Base-by-base conservation (phyloP, 1,284 basidiomycete genomes). In the Sanghuangporus baumii region DNA sequence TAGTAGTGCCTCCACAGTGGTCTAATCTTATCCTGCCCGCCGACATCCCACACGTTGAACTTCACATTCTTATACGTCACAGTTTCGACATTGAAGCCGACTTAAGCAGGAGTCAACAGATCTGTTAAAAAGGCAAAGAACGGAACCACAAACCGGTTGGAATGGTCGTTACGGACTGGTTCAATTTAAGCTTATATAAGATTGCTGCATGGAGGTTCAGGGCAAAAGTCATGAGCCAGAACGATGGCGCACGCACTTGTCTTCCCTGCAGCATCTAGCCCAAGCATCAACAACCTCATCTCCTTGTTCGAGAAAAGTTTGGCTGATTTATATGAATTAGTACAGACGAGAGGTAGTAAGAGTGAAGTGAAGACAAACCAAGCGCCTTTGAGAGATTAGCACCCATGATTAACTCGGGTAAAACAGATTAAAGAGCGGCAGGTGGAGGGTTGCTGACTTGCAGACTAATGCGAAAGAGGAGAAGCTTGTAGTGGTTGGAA, bases 51-150 rank as follows among this genome's bases (percentile, higher is more conserved):
- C 26, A 99, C 97, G 71, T 97, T 99, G 83, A 99, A 99, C 74
- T 96, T 97, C 73, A 99, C 96, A 72, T 99, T 99, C 85, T 98
- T 98, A 81, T 99, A 99, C 68, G 96, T 97, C 68, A 99, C 97
- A 11, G 97, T 99, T 80, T 99, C 97, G 70, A 99, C 97, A 75
- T 99, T 98, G 85, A 98, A 98, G 20, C 95, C 95, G 79, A 90
- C 94, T 93, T 69, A 40, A 52, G 1, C 11, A n/a, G 57, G 60
- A 37, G 64, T 52, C 20, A 61, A 57, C 41, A 23, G 59, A 41
- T 34, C 40, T 11, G 51, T 59, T 18, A 36, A 11, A 16, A 43
- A 36, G 38, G 26, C 60, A 57, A 72, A 72, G 59, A 36, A 56
- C 47, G 5, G 38, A 46, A 23, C 46, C 55, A 76, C 83, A 74